Conservation (phyloP, 257 asterid species). For the Salvia hispanica region DNA sequence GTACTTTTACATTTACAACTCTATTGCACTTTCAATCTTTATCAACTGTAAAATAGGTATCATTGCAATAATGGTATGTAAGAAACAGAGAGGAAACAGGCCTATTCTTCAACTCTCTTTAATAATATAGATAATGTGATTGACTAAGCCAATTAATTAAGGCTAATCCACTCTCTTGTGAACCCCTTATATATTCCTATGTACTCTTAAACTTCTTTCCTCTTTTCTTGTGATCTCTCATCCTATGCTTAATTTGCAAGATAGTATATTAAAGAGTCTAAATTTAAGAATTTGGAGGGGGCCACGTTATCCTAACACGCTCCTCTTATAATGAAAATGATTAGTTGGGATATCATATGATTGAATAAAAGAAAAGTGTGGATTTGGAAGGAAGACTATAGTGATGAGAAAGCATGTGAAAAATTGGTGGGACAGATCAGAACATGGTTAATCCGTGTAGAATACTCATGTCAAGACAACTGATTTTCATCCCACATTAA, state of each 20-base stretch:
- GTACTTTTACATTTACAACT: conserved; percentile 30
- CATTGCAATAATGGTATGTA: conserved; percentile 26
- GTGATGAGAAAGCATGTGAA: conserved; percentile 61
- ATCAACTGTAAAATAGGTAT: conserved; percentile 12
- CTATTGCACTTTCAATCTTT: conserved; percentile 25
- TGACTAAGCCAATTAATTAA: conserved; percentile 13
- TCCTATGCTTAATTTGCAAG: too few relatives aligned
- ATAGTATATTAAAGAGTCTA: conserved; percentile 5
- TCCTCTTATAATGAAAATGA: too few relatives aligned
- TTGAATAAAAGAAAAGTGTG: conserved; percentile 1
- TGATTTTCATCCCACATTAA: too few relatives aligned
- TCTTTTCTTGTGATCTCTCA: too few relatives aligned
- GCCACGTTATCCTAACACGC: too few relatives aligned
- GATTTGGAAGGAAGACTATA: conserved; percentile 17
- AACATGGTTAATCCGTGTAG: conserved; percentile 43
- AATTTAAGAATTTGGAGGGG: too few relatives aligned
- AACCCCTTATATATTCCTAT: too few relatives aligned
- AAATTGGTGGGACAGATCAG: conserved; percentile 34
- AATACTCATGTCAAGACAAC: too few relatives aligned
- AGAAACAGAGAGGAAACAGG: conserved; percentile 52
- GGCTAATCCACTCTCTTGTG: too few relatives aligned
- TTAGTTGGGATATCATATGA: not conserved
- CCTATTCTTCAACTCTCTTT: conserved; percentile 1
- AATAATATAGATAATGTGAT: conserved; percentile 24
- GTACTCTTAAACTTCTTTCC: too few relatives aligned